These are phyloP conservation scores for Phaeoacremonium minimum DNA, from an alignment of 2,329 filamentous ascomycete genomes.

Conservation along the genomic window DNA sequence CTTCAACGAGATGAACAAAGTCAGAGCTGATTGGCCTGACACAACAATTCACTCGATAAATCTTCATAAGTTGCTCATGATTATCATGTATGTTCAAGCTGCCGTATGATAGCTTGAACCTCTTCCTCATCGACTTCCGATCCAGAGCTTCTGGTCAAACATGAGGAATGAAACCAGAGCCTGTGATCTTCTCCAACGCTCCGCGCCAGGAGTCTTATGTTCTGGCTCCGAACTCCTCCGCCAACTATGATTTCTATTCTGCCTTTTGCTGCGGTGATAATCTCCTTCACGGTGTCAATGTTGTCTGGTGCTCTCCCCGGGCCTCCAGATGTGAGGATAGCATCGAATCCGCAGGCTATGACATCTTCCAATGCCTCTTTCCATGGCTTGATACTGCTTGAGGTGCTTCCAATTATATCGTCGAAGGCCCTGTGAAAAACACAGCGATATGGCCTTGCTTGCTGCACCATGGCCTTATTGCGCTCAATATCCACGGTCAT, in stretches of 20 bases:
- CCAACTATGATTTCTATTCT: constrained; percentile 46
- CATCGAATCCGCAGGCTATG: constrained; percentile 39
- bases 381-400: constrained; percentile 1
- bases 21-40: too few relatives aligned
- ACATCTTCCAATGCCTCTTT: constrained; percentile 28
- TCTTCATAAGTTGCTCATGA: too few relatives aligned
- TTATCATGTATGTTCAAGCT: too few relatives aligned
- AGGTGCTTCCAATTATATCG: constrained; percentile 26
- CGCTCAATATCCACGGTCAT: constrained; percentile 32
- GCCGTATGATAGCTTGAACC: constrained; percentile 1
- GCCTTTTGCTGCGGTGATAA: constrained; percentile 23
- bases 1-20: too few relatives aligned
- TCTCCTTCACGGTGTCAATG: constrained; percentile 23
- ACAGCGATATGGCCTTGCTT: constrained; percentile 36
- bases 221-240: constrained; percentile 43
- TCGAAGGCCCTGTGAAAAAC: constrained; percentile 58
- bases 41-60: too few relatives aligned
- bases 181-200: constrained; percentile 17
- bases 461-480: constrained; percentile 33
- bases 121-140: constrained; percentile 9
- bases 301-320: constrained; percentile 34
- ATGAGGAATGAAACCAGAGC: constrained; percentile 46
- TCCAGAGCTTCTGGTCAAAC: constrained; percentile 18
- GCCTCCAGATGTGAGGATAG: constrained; percentile 50
- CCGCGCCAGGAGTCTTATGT: constrained; percentile 23